These are phyloP conservation scores for Pestalotiopsis sp. DNA, from an alignment of 2,329 filamentous ascomycete species.

Conservation along the genomic window DNA sequence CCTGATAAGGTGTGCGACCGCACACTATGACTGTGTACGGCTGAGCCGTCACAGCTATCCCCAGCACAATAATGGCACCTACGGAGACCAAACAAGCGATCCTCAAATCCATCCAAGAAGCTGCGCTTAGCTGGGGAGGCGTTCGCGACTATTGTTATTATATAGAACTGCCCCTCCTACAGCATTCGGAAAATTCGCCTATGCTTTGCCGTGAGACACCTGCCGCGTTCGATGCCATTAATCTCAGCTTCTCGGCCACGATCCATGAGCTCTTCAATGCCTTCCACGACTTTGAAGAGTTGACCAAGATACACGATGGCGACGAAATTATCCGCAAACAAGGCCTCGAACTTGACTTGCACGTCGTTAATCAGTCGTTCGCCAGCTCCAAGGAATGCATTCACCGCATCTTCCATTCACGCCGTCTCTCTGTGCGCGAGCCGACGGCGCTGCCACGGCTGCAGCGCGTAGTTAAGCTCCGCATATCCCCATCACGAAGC, in stretches of 20 bases:
- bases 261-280: not conserved
- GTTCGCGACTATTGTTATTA: not conserved
- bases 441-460: conserved; percentile 11
- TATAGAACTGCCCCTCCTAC: conserved; percentile 1
- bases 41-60: too few species aligned
- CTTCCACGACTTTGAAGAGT: conserved; percentile 1
- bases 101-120: conserved; percentile 1
- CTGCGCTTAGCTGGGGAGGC: conserved; percentile 1
- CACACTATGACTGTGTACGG: too few species aligned
- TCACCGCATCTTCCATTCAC: conserved; percentile 19
- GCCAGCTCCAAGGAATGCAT: conserved; percentile 27
- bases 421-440: conserved; percentile 12
- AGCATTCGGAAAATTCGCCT: not conserved
- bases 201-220: not conserved
- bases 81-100: conserved; percentile 2
- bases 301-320: conserved; percentile 1
- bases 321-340: not conserved
- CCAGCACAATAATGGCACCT: not conserved
- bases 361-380: conserved; percentile 11
- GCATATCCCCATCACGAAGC: not conserved
- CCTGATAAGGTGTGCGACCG: too few species aligned
- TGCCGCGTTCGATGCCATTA: not conserved
- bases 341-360: not conserved
- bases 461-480: not conserved
- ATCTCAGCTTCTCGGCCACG: not conserved